phyloP scores from a whole-genome alignment of 805 yeast genomes.

The Starmerella khaoyaiensis region DNA sequence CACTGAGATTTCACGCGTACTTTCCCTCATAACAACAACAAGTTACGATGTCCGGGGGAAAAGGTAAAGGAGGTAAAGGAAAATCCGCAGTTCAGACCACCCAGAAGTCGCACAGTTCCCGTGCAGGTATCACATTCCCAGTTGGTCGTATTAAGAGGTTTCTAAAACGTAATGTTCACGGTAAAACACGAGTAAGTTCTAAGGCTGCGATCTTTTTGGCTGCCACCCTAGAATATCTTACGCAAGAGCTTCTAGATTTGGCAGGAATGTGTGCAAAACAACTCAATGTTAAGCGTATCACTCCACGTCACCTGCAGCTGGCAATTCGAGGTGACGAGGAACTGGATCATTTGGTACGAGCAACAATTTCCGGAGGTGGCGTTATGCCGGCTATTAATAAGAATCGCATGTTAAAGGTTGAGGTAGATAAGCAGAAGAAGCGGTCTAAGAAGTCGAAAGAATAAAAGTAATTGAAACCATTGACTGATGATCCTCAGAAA shows the following conservation, averaged over 20 bases:
- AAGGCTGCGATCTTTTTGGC: constrained; percentile 97
- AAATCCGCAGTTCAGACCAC: constrained; percentile 37
- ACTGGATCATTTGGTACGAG: constrained; percentile 84
- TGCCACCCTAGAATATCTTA: constrained; percentile 90
- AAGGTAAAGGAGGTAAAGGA: constrained; percentile 87
- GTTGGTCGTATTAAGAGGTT: constrained; percentile 98
- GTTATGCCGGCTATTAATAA: constrained; percentile 95
- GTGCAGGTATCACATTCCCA: constrained; percentile 96
- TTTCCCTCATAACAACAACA: constrained; percentile 4
- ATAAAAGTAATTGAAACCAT: not conserved
- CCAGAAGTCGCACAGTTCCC: constrained; percentile 23
- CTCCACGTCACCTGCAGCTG: constrained; percentile 96
- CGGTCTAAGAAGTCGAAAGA: constrained; percentile 12
- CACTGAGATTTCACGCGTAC: not conserved
- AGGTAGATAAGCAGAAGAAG: constrained; percentile 31
- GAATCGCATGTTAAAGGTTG: constrained; percentile 66
- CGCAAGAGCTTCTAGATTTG: constrained; percentile 95
- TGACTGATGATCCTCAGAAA: not conserved
- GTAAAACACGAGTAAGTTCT: constrained; percentile 71
- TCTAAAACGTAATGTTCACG: constrained; percentile 92
- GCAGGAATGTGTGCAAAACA: constrained; percentile 99
- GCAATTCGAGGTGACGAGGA: constrained; percentile 99
- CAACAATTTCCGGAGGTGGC: constrained; percentile 98
- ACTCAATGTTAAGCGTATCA: constrained; percentile 97
- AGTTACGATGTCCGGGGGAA: constrained; percentile 7